Conservation (phyloP, 2,329 filamentous ascomycete genomes). For the Sordariomycetes sp. region DNA sequence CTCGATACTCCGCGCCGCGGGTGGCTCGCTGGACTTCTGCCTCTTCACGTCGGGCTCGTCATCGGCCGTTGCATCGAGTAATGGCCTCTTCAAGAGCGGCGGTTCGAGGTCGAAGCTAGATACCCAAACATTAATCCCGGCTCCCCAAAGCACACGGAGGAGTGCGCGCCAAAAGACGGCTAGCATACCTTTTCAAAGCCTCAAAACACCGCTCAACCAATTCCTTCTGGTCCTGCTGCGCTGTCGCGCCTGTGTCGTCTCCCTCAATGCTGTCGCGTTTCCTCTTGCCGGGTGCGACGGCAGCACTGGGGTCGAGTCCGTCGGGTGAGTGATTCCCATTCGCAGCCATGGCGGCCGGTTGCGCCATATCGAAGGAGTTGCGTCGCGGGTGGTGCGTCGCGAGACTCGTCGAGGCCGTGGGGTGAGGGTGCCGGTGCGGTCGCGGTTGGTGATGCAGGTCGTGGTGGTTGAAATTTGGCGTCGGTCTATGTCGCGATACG, state of each 20-base stretch:
- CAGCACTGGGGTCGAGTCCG: conserved; percentile 15
- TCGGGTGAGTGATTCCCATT: conserved; percentile 30
- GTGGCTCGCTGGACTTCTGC: conserved; percentile 42
- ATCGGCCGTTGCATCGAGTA: conserved; percentile 31
- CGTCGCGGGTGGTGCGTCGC: conserved; percentile 16
- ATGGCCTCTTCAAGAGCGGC: conserved; percentile 44
- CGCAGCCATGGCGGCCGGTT: conserved; percentile 25
- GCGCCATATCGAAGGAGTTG: conserved; percentile 28
- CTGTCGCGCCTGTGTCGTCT: conserved; percentile 16
- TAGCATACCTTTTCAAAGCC: conserved; percentile 26
- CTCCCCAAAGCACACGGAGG: too few species aligned
- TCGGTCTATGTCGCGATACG: too few species aligned
- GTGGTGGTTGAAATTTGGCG: not conserved
- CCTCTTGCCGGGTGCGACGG: conserved; percentile 38
- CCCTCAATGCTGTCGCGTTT: conserved; percentile 46
- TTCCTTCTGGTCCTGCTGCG: conserved; percentile 16
- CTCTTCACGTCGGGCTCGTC: conserved; percentile 51
- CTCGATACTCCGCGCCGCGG: conserved; percentile 31
- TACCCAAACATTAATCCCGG: too few species aligned
- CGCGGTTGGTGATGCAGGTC: conserved; percentile 3
- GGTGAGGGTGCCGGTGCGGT: conserved; percentile 18
- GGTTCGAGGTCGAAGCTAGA: conserved; percentile 44
- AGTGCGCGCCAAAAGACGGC: conserved; percentile 3
- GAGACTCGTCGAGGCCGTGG: too few species aligned
- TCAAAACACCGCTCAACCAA: conserved; percentile 27